Evolutionary conservation across 768 basidiomycete species (phyloP).

Genomic region (Boletus subcaerulescens): DNA sequence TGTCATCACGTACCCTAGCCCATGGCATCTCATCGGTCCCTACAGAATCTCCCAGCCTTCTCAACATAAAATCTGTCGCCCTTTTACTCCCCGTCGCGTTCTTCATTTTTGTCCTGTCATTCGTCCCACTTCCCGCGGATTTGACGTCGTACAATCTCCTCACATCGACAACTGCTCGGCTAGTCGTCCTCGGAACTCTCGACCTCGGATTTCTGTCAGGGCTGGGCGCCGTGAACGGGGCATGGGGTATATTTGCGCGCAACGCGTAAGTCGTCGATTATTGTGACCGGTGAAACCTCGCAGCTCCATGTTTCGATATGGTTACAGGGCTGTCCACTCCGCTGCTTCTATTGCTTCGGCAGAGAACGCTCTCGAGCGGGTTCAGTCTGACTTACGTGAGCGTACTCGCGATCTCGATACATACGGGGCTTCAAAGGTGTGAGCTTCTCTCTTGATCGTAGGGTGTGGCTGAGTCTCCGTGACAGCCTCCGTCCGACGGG

Average conservation of each 20-base stretch:
- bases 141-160: constrained; percentile 40
- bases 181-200: constrained; percentile 73
- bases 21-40: background rate
- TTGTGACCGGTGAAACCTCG: constrained; percentile 6
- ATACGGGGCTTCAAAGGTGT: constrained; percentile 24
- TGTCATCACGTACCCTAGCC: background rate
- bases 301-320: constrained; percentile 7
- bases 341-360: constrained; percentile 42
- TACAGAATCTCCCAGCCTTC: constrained; percentile 24
- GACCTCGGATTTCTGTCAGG: constrained; percentile 81
- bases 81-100: constrained; percentile 47
- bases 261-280: constrained; percentile 24
- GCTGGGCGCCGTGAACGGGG: constrained; percentile 68
- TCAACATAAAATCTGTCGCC: constrained; percentile 18
- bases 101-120: constrained; percentile 60
- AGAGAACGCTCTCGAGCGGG: constrained; percentile 55
- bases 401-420: constrained; percentile 29
- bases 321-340: constrained; percentile 22
- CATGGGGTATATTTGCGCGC: constrained; percentile 43
- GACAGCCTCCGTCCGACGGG: constrained; percentile 23
- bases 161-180: constrained; percentile 53
- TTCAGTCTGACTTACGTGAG: constrained; percentile 55
- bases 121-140: constrained; percentile 63
- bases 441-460: background rate
- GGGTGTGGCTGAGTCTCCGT: constrained; percentile 8